Percentiles rank a stretch among this genome's conserved stretches.
phyloP scores from a whole-genome alignment of 768 basidiomycete species.

The Tylopilus sp. region DNA sequence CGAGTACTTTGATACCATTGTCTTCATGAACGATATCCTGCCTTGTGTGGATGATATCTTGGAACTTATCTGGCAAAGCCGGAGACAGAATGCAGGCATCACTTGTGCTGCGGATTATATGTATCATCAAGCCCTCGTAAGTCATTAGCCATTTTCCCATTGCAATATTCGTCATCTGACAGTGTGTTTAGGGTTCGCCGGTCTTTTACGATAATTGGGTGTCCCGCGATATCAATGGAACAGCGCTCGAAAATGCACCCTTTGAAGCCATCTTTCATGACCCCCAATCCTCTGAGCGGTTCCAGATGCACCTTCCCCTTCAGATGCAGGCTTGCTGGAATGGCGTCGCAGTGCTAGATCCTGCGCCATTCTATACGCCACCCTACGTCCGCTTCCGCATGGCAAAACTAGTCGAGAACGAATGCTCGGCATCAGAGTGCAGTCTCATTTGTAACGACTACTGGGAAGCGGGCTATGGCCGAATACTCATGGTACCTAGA shows the following conservation, averaged over 20 bases:
- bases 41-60: conserved; percentile 97
- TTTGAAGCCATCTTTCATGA: conserved; percentile 96
- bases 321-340: conserved; percentile 99
- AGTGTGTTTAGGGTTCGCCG: conserved; percentile 55
- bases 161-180: background rate
- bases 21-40: conserved; percentile 99
- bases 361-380: conserved; percentile 89
- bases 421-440: conserved; percentile 96
- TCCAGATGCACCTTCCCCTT: conserved; percentile 88
- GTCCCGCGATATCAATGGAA: conserved; percentile 97
- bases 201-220: conserved; percentile 99
- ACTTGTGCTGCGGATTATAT: conserved; percentile 99
- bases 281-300: conserved; percentile 66
- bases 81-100: conserved; percentile 93
- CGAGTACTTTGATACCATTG: conserved; percentile 93
- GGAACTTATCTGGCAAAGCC: conserved; percentile 95
- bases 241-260: conserved; percentile 95
- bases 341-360: conserved; percentile 92
- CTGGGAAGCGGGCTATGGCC: conserved; percentile 92
- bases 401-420: conserved; percentile 83
- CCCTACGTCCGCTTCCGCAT: conserved; percentile 94
- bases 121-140: conserved; percentile 92
- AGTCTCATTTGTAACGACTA: conserved; percentile 98
- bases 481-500: conserved; percentile 96
- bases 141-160: conserved; percentile 22